Evolutionary conservation across 176 grass and related monocot species (phyloP), one percentile per base, ranked within the genome.

Genomic region (Oryza australiensis): DNA sequence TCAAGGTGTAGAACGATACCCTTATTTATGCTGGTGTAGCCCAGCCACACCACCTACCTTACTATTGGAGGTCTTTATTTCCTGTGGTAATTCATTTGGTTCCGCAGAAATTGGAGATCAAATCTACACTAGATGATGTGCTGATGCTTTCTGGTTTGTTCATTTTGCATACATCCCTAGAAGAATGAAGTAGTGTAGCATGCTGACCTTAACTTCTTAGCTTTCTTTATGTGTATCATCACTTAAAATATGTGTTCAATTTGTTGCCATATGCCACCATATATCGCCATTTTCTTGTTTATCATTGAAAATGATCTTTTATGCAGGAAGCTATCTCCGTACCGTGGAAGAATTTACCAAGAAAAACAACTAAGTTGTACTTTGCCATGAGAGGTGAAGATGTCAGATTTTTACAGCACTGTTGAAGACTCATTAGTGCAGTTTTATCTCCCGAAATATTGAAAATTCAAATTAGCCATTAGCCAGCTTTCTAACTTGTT

Each of bases 291-390:
- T 33, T 32, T 79, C 34, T 64, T 63, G 1, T 53, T 73, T 0
- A 42, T 33, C 20, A 66, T 34, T 27, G 3, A 0, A 22, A 57
- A 22, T 37, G 13, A 83, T 37, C 12, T 69, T 81, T 26, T 14
- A 51, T 86, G 35, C 80, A 98, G 90, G 92, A 98, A 86, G 96
- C 96, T 86, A 90, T 90, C 67, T 86, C 77, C 24, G 69, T 91
- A 67, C 77, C 87, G 18, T 99, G 96, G 96, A 93, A 57, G 77
- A 66, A 83, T 90, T 86, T 95, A 62, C 85, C 89, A 13, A 94
- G 75, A 78, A 95, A 28, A 89, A 88, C 90, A 53, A 10, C 82
- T 80, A 99, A 95, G 82, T 74, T 95, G 72, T 93, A 86, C 70
- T 93, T 87, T 48, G 89, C 93, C 40, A 82, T 95, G 87, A 89